A percentile compares a stretch with the other conserved stretches of the same genome.
Evolutionary conservation across 1,139 yeast species (phyloP).

Genomic region (Suhomyces wounanorum): DNA sequence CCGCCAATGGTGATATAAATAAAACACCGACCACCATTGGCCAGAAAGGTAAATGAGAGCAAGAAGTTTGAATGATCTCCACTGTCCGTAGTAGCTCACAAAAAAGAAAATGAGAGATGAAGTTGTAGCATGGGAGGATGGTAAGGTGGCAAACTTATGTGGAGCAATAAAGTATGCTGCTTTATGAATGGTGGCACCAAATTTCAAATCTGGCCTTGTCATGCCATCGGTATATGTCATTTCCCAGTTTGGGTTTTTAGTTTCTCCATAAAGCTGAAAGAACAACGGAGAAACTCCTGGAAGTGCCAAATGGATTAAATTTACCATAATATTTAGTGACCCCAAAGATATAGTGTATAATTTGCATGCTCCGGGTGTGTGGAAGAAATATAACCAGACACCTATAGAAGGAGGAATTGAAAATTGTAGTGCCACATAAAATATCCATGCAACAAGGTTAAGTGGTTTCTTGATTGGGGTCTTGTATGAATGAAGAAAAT

Average conservation of each 20-base stretch:
- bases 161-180: conserved; percentile 21
- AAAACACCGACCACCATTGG: conserved; percentile 24
- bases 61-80: conserved; percentile 13
- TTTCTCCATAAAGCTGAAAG: conserved; percentile 19
- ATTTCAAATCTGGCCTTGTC: conserved; percentile 18
- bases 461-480: conserved; percentile 12
- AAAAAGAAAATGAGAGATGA: conserved; percentile 19
- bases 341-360: conserved; percentile 17
- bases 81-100: conserved; percentile 18
- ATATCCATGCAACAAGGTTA: conserved; percentile 18
- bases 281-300: conserved; percentile 23
- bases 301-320: conserved; percentile 17
- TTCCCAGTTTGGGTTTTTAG: conserved; percentile 17
- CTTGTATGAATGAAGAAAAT: conserved; percentile 12
- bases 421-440: conserved; percentile 19
- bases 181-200: conserved; percentile 15
- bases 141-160: conserved; percentile 20
- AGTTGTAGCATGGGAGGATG: conserved; percentile 21
- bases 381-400: conserved; percentile 19
- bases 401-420: conserved; percentile 16
- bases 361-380: conserved; percentile 20
- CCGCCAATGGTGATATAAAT: conserved; percentile 22
- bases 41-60: conserved; percentile 15
- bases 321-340: conserved; percentile 16
- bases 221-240: conserved; percentile 23